Percentiles rank a stretch among this genome's conserved stretches.
Evolutionary conservation across 2,329 filamentous ascomycete species (phyloP).

Genomic region (Alternaria viburni): DNA sequence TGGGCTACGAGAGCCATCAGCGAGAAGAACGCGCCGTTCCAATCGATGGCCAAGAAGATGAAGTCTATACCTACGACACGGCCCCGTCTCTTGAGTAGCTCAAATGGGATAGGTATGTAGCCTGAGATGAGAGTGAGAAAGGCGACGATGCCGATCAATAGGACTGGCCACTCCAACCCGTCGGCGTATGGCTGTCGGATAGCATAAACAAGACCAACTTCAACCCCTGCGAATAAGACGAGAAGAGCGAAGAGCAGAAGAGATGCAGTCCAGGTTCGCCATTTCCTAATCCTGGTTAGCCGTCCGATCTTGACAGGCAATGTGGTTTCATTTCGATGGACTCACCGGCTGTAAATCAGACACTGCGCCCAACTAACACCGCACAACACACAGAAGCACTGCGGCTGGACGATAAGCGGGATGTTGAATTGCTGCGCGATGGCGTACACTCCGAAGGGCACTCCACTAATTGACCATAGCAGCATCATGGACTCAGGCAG

Average conservation of each 20-base stretch:
- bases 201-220: conserved; percentile 62
- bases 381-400: conserved; percentile 56
- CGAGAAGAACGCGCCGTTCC: conserved; percentile 65
- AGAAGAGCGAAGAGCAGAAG: conserved; percentile 18
- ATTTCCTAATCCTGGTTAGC: conserved; percentile 35
- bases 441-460: conserved; percentile 68
- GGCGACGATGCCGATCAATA: conserved; percentile 62
- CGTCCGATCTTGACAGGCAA: not conserved
- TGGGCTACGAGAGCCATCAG: conserved; percentile 65
- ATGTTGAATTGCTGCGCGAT: conserved; percentile 58
- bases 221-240: conserved; percentile 57
- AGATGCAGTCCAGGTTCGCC: conserved; percentile 45
- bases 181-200: conserved; percentile 59
- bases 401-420: conserved; percentile 53
- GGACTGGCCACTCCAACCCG: conserved; percentile 58
- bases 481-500: conserved; percentile 74
- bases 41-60: conserved; percentile 65
- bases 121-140: conserved; percentile 61
- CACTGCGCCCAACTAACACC: conserved; percentile 58
- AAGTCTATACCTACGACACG: conserved; percentile 65
- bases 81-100: conserved; percentile 65
- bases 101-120: conserved; percentile 64
- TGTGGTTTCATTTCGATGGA: not conserved
- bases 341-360: conserved; percentile 55
- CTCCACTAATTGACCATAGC: conserved; percentile 69